Evolutionary conservation across 2,329 filamentous ascomycete species (phyloP), one percentile per base, ranked within the genome.

Genomic region (Arthrobotrys sphaeroides): DNA sequence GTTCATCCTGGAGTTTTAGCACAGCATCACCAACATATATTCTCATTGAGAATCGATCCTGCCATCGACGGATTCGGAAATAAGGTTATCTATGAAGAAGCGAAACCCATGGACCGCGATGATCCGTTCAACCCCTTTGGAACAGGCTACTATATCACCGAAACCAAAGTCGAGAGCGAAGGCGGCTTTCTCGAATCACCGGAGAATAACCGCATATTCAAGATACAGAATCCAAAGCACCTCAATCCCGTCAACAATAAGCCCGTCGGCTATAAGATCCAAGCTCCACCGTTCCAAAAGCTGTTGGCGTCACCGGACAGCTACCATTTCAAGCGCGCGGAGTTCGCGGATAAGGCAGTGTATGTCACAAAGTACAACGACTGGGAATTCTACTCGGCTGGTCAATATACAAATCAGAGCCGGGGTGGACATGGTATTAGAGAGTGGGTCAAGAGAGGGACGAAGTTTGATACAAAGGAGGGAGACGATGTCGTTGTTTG

Each of bases 1-100:
- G 89, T 91, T 3, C 88, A 90, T 72, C 89, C 89, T 0, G 89
- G 90, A 45, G 89, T 90, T 13, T 86, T 92, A 33, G 90, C 89
- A 1, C 84, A 85, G 0, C 88, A 91, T 82, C 91, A 93, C 80
- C 91, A 94, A 80, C 91, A 93, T 82, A 90, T 93, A 81, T 92
- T 94, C 83, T 89, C 87, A 2, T 84, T 90, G 3, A 86, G 88
- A 6, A 83, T 90, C 10, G 88, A 90, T 79, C 88, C 88, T n/a
- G 87, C 86, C 77, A 83, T 89, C 55, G 87, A 87, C 72, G 88
- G 88, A 0, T 84, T 85, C 74, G 82, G 83, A 22, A 88, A 89
- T 79, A 83, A 85, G 0, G 81, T 88, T 26, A 84, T 87, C 67
- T 87, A 90, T 79, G 84, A 87, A 68, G 87, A 89, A 79, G 87